Percentiles rank a stretch among this genome's conserved stretches.
Conservation (phyloP, 768 basidiomycete species). For the Mycena albidolilacea region DNA sequence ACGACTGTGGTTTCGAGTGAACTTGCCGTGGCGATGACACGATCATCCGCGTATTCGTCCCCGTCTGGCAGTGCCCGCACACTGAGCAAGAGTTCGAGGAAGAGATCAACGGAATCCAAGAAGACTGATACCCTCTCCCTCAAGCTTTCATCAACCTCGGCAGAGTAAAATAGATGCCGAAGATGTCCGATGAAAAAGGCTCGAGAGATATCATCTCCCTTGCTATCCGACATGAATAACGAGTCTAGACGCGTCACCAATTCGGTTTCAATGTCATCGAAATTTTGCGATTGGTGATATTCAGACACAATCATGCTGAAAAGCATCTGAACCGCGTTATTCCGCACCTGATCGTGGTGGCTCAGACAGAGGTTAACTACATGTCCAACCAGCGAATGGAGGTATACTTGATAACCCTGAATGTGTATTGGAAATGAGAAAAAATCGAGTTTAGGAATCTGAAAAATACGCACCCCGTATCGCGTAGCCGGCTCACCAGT, state of each 20-base stretch:
- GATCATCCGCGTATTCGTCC: slow-evolving; percentile 95
- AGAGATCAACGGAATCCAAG: slow-evolving; percentile 91
- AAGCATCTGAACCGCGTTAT: slow-evolving; percentile 91
- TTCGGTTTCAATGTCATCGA: slow-evolving; percentile 92
- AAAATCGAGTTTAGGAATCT: background rate
- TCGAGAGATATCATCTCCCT: slow-evolving; percentile 91
- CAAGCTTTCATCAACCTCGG: slow-evolving; percentile 84
- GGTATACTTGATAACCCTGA: slow-evolving; percentile 88
- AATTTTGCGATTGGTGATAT: slow-evolving; percentile 87
- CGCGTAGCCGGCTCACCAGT: slow-evolving; percentile 69
- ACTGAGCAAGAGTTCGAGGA: slow-evolving; percentile 91
- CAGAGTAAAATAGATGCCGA: slow-evolving; percentile 89
- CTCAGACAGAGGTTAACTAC: slow-evolving; percentile 95
- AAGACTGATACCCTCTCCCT: slow-evolving; percentile 85
- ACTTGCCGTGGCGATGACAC: slow-evolving; percentile 89
- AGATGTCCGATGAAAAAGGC: slow-evolving; percentile 95
- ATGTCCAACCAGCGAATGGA: slow-evolving; percentile 88
- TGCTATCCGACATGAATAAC: slow-evolving; percentile 93
- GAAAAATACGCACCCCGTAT: slow-evolving; percentile 72
- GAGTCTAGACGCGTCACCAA: slow-evolving; percentile 92
- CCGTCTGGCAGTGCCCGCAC: slow-evolving; percentile 92
- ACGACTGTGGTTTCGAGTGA: background rate
- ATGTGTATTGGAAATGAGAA: slow-evolving; percentile 30
- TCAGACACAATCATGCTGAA: slow-evolving; percentile 97
- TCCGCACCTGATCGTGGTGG: slow-evolving; percentile 93